Evolutionary conservation across 164 flowering plant species (phyloP), one percentile per base, ranked within the genome.

Genomic region (Liriodendron chinense): DNA sequence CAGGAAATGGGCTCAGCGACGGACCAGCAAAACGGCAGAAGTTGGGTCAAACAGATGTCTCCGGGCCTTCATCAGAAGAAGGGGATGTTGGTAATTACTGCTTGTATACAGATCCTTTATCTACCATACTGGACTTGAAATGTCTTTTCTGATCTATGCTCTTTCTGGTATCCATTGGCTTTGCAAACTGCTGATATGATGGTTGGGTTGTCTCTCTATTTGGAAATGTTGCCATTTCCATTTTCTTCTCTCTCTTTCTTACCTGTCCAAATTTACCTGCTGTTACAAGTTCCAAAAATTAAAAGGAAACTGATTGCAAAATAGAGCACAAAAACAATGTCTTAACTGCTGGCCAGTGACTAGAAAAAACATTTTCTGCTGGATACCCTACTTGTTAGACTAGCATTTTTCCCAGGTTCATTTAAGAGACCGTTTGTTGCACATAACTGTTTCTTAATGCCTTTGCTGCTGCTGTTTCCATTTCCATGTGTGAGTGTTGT

Each of bases 51-150:
- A 23, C 69, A 3, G 87, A 86, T 79, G 76, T 79, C 5, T 75
- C 83, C 48, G 84, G 79, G 69, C 82, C 63, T 65, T 67, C 88
- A 65, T 79, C 85, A 70, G 79, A 70, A 80, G 85, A 79, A 80
- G 81, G 78, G 77, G 90, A 79, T 80, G 95, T 87, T 92, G 98
- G 99, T 96, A 96, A 96, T 90, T 74, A 82, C 84, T 83, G 83
- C 72, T 78, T 84, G 71, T 78, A 69, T 79, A 68, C 70, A 61
- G 75, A n/a, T 75, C 12, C 63, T 61, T 78, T 77, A 56, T 69
- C 65, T 25, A 28, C 57, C 47, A 43, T 16, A 34, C 69, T 26
- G 23, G 28, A 25, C 48, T 65, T 65, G 66, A 49, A 18, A 47
- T 69, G 69, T 28, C 74, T 50, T 14, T 71, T 6, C 56, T 23